Evolutionary conservation across 225 moss, liverwort and hornwort genomes (phyloP).

Genomic region (Sphagnum tenellum): DNA sequence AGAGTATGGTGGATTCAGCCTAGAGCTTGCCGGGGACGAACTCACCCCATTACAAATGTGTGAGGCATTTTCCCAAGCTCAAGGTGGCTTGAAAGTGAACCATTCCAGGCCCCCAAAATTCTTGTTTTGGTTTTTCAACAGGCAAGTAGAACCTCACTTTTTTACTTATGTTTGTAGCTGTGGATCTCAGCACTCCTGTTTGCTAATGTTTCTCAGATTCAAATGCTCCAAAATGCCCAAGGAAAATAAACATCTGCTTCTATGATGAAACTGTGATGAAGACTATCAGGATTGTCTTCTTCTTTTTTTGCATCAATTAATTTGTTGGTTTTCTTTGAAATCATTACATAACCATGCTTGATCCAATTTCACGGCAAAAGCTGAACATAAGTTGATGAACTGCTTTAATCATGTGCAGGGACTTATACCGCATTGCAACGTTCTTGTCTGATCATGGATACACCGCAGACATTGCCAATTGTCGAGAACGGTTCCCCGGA

Average conservation of each 20-base stretch:
- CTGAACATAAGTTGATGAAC: no score
- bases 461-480: conserved; percentile 29
- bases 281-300: no score
- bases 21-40: conserved; percentile 55
- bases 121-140: conserved; percentile 53
- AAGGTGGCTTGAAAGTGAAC: conserved; percentile 31
- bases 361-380: no score
- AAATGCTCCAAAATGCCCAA: no score
- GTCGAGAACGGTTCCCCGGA: conserved; percentile 32
- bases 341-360: no score
- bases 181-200: no score
- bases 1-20: conserved; percentile 27
- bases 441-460: conserved; percentile 46
- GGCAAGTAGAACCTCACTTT: conserved; percentile 9
- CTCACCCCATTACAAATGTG: conserved; percentile 49
- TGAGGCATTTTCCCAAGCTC: conserved; percentile 35
- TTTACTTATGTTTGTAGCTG: no score
- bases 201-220: no score
- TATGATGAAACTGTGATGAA: no score
- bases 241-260: no score
- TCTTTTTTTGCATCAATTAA: no score
- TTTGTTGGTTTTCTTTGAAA: no score
- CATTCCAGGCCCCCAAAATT: conserved; percentile 53
- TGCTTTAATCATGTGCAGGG: conserved; percentile 14
- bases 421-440: conserved; percentile 41